Evolutionary conservation across 768 basidiomycete genomes (phyloP).

Genomic region (Suillus decipiens): DNA sequence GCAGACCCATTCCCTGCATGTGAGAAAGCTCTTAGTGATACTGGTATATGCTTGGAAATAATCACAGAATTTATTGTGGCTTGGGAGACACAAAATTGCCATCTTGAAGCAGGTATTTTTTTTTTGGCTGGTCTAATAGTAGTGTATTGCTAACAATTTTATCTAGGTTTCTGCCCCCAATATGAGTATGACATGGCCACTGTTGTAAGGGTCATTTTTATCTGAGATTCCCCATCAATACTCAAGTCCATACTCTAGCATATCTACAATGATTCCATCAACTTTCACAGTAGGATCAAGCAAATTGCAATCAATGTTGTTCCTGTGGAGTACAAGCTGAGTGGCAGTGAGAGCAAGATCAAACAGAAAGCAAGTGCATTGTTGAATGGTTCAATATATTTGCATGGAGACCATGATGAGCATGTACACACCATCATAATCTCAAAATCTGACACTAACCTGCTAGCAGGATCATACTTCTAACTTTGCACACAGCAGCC

Average conservation of each 20-base stretch:
- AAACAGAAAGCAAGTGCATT: background rate
- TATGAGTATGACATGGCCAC: background rate
- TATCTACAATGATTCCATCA: background rate
- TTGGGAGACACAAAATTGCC: background rate
- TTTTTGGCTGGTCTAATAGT: background rate
- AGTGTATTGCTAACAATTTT: background rate
- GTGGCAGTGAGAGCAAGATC: background rate
- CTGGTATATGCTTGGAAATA: background rate
- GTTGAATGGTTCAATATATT: background rate
- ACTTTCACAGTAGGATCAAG: slow-evolving; percentile 1
- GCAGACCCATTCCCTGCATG: background rate
- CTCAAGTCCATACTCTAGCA: background rate
- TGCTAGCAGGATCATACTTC: background rate
- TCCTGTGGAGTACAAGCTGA: slow-evolving; percentile 3
- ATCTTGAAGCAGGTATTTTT: background rate
- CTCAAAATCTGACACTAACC: background rate
- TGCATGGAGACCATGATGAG: background rate
- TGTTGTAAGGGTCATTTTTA: background rate
- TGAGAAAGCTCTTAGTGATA: background rate
- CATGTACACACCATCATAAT: background rate
- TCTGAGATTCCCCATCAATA: background rate
- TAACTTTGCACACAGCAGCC: background rate
- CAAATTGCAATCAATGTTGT: background rate
- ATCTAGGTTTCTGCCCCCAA: background rate
- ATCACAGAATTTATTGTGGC: background rate